Evolutionary conservation across 441 rosid genomes (phyloP).

Genomic region (Syzygium syzygioides): DNA sequence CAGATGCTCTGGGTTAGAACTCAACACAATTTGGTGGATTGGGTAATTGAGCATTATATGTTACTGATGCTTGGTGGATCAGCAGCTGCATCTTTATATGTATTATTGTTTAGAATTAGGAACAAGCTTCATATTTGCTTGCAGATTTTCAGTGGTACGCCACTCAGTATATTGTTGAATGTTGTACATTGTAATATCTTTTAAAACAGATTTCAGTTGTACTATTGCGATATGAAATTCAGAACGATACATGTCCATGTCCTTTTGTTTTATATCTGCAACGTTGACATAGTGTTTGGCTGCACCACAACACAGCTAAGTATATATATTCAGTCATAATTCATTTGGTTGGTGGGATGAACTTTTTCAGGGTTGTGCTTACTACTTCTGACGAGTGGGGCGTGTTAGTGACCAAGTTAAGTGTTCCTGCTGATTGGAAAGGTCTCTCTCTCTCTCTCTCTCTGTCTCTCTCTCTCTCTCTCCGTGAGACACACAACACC

Average conservation of each 20-base stretch:
- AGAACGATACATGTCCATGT: neutral
- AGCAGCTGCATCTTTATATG: neutral
- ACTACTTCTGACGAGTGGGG: conserved; percentile 90
- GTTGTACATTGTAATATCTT: neutral
- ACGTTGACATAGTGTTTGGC: neutral
- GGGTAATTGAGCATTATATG: neutral
- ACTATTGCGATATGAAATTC: neutral
- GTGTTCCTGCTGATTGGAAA: conserved; percentile 96
- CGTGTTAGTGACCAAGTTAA: conserved; percentile 72
- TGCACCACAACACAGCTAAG: neutral
- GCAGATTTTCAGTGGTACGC: neutral
- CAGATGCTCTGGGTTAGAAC: neutral
- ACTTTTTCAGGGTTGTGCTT: conserved; percentile 58
- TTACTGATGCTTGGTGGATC: neutral
- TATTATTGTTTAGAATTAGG: neutral
- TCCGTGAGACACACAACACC: neutral
- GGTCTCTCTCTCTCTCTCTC: conserved; percentile 35
- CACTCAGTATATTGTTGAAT: neutral
- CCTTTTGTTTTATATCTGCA: neutral
- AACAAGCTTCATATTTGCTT: neutral
- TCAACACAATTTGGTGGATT: neutral
- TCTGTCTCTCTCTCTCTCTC: neutral
- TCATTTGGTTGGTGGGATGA: neutral
- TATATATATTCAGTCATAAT: neutral
- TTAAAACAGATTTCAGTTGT: neutral